Evolutionary conservation across 306 rosid genomes (phyloP).

Genomic region (Sicyos baderoa): DNA sequence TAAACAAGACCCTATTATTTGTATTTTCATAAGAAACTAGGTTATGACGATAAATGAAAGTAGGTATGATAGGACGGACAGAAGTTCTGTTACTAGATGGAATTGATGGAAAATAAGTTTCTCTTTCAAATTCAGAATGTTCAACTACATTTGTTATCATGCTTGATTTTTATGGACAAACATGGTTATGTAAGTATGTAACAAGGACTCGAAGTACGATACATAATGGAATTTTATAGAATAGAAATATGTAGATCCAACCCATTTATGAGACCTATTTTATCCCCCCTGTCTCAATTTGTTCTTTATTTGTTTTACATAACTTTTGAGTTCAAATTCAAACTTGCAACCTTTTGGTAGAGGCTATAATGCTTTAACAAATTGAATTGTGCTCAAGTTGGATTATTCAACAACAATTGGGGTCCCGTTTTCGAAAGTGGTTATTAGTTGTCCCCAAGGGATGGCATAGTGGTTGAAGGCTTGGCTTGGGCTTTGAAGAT

Average conservation of each 20-base stretch:
- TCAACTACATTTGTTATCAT: not conserved
- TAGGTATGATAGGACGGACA: not conserved
- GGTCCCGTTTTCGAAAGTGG: too few species aligned
- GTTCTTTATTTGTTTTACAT: too few species aligned
- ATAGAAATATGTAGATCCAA: not conserved
- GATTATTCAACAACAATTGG: too few species aligned
- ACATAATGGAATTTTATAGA: not conserved
- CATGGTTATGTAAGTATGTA: not conserved
- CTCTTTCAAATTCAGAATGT: not conserved
- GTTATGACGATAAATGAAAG: not conserved
- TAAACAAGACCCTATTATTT: not conserved
- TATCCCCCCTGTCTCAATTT: too few species aligned
- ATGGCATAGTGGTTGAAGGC: too few species aligned
- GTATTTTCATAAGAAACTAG: not conserved
- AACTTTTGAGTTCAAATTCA: not conserved
- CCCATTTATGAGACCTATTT: too few species aligned
- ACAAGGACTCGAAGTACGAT: not conserved
- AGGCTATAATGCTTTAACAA: not conserved
- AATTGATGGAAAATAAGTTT: not conserved
- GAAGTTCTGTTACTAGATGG: not conserved
- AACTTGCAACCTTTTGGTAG: not conserved
- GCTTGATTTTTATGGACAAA: not conserved
- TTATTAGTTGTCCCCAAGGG: too few species aligned
- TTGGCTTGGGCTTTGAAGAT: too few species aligned
- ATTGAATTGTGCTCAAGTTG: not conserved